Evolutionary conservation across 1,284 basidiomycete species (phyloP).

Genomic region (Tilletia walkeri): DNA sequence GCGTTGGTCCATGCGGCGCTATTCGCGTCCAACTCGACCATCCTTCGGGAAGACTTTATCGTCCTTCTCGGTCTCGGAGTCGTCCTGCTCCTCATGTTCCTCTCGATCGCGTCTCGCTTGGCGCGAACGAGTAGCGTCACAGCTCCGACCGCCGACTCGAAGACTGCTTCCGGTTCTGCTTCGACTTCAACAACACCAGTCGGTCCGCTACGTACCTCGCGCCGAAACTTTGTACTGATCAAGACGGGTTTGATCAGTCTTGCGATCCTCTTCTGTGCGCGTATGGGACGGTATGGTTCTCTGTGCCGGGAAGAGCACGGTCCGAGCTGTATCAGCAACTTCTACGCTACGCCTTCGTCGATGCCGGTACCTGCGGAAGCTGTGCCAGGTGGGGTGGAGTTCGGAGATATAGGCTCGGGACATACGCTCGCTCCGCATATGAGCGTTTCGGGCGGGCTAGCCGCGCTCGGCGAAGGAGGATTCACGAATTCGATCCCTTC

Average conservation of each 20-base stretch:
- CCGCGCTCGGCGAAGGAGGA: conserved; percentile 3
- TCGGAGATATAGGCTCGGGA: background rate
- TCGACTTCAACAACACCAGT: no score
- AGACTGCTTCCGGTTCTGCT: background rate
- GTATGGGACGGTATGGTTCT: conserved; percentile 8
- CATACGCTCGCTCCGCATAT: conserved; percentile 10
- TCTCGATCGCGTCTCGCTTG: background rate
- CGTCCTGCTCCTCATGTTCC: background rate
- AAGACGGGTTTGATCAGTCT: background rate
- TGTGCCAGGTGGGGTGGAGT: background rate
- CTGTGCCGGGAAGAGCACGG: conserved; percentile 92
- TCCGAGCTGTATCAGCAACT: conserved; percentile 78
- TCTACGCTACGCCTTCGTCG: conserved; percentile 62
- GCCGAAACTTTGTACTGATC: conserved; percentile 1
- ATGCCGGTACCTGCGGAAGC: no score
- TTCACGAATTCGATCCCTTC: conserved; percentile 10
- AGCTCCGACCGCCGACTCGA: background rate
- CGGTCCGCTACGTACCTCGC: background rate
- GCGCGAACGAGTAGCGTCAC: background rate
- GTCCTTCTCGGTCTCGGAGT: conserved; percentile 15
- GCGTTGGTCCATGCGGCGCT: conserved; percentile 38
- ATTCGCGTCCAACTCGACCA: background rate
- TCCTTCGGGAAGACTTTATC: conserved; percentile 22
- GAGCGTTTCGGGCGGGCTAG: conserved; percentile 5
- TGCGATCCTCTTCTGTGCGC: background rate